Evolutionary conservation across 805 yeast species (phyloP).

Genomic region (Metschnikowia reukaufii): DNA sequence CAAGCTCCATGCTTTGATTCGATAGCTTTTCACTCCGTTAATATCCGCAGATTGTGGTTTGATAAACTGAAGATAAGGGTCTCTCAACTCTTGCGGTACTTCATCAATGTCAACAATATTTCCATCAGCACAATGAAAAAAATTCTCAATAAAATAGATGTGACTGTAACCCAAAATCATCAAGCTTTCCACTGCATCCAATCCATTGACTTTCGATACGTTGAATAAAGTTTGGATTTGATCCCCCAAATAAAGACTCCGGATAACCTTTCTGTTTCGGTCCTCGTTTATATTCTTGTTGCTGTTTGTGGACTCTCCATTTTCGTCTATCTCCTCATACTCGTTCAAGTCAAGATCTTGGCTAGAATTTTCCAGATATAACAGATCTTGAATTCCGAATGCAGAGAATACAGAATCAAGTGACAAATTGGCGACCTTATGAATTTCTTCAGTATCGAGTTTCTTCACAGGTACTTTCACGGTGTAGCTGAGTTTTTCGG

Average conservation of each 20-base stretch:
- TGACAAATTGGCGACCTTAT: conserved; percentile 19
- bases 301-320: conserved; percentile 15
- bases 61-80: conserved; percentile 66
- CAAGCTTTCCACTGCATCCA: conserved; percentile 75
- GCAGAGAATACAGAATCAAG: conserved; percentile 16
- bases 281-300: conserved; percentile 47
- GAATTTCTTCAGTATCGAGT: conserved; percentile 21
- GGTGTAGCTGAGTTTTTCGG: conserved; percentile 43
- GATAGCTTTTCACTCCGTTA: conserved; percentile 37
- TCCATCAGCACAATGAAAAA: conserved; percentile 54
- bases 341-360: conserved; percentile 21
- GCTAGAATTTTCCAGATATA: conserved; percentile 20
- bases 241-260: conserved; percentile 70
- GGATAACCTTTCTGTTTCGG: conserved; percentile 69
- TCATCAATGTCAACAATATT: conserved; percentile 63
- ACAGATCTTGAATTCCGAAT: conserved; percentile 29
- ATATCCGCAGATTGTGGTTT: conserved; percentile 42
- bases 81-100: conserved; percentile 61
- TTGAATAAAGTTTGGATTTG: conserved; percentile 72
- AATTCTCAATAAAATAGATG: conserved; percentile 68
- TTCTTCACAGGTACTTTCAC: conserved; percentile 39
- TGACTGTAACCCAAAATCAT: conserved; percentile 66
- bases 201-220: conserved; percentile 70
- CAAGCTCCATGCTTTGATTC: conserved; percentile 60
- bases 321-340: conserved; percentile 24